A percentile compares a stretch with the other conserved stretches of the same genome.
Evolutionary conservation across 257 asterid genomes (phyloP).

Genomic region (Salvia hispanica): DNA sequence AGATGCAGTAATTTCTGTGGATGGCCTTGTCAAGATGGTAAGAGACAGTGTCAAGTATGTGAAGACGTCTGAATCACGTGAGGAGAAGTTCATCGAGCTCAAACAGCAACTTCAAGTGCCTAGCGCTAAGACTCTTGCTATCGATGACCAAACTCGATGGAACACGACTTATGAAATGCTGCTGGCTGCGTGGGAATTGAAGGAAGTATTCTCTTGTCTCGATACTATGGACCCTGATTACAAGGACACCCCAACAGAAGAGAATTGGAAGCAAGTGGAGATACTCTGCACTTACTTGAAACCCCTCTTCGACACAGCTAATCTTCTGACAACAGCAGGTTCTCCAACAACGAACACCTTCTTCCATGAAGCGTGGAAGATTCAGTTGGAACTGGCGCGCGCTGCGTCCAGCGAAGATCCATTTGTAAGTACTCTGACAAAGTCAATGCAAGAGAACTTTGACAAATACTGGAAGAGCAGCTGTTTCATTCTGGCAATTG

Average conservation of each 20-base stretch:
- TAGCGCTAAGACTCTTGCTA: conserved; percentile 61
- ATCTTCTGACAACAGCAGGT: conserved; percentile 52
- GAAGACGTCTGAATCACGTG: conserved; percentile 77
- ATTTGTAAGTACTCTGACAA: conserved; percentile 55
- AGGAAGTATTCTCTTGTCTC: conserved; percentile 86
- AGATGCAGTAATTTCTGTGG: conserved; percentile 53
- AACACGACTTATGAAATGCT: conserved; percentile 93
- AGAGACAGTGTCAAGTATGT: conserved; percentile 88
- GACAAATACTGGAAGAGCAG: conserved; percentile 82
- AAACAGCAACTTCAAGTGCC: conserved; percentile 93
- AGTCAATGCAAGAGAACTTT: conserved; percentile 75
- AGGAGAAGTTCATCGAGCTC: conserved; percentile 81
- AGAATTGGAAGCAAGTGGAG: conserved; percentile 84
- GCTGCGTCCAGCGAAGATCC: conserved; percentile 70
- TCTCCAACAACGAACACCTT: conserved; percentile 74
- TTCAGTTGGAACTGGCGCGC: conserved; percentile 80
- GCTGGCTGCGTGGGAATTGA: conserved; percentile 73
- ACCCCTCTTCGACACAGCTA: conserved; percentile 79
- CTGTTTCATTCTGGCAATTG: conserved; percentile 75
- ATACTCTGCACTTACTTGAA: conserved; percentile 61
- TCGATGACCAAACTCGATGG: conserved; percentile 84
- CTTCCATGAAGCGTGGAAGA: conserved; percentile 98
- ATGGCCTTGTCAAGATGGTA: conserved; percentile 66
- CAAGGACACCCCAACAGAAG: conserved; percentile 58
- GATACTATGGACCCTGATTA: conserved; percentile 79